Evolutionary conservation across 352 stramenopile genomes (phyloP).

Genomic region (Elongisporangium senticosum): DNA sequence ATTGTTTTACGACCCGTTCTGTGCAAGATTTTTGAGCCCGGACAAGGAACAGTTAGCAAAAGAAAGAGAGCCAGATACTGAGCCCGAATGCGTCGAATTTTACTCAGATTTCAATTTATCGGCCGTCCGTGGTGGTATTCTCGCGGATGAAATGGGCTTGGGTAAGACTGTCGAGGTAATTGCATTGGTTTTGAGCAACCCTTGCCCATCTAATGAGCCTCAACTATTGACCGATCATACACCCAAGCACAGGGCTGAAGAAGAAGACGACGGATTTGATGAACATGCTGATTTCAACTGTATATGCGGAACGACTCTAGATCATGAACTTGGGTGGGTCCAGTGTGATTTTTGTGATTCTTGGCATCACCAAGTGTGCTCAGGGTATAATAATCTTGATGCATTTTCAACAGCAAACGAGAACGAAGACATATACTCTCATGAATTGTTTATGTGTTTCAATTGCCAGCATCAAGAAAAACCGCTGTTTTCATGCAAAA

Average conservation of each 20-base stretch:
- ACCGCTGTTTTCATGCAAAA: conserved; percentile 40
- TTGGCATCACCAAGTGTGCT: conserved; percentile 66
- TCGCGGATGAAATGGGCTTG: conserved; percentile 92
- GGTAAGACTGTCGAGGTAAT: conserved; percentile 86
- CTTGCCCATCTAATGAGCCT: conserved; percentile 21
- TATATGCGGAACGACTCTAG: conserved; percentile 41
- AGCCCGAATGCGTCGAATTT: neutral
- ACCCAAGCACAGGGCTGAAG: neutral
- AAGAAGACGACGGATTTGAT: neutral
- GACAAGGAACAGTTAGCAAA: neutral
- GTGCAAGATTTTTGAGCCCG: conserved; percentile 16
- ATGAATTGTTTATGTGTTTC: conserved; percentile 51
- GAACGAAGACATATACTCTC: neutral
- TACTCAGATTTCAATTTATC: conserved; percentile 7
- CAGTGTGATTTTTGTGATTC: conserved; percentile 44
- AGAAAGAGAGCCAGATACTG: neutral
- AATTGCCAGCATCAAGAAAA: conserved; percentile 43
- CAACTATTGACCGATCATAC: conserved; percentile 11
- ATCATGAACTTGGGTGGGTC: conserved; percentile 35
- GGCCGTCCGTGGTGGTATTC: conserved; percentile 69
- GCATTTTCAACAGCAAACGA: neutral
- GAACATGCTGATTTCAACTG: conserved; percentile 22
- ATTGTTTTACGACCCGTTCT: conserved; percentile 35
- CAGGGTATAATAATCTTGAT: conserved; percentile 17
- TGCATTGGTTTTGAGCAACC: conserved; percentile 43